These are phyloP conservation scores for Chlamydomonas asymmetrica DNA, from an alignment of 139 green algal species.

Conservation along the genomic window DNA sequence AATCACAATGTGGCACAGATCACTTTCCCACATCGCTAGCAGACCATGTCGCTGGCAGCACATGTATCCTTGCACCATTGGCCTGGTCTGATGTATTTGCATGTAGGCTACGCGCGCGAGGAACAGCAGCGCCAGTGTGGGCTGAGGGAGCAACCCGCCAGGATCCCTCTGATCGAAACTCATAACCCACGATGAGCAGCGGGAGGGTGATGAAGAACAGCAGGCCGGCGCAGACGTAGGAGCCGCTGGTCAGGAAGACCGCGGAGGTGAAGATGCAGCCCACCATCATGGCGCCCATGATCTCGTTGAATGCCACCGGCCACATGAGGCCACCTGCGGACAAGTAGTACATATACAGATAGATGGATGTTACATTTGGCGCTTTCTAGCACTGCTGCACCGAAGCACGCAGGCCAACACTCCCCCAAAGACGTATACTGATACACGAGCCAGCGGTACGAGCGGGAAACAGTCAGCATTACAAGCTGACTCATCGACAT, in stretches of 20 bases:
- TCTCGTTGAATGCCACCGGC: constrained; percentile 12
- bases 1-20: no score
- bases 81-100: not conserved
- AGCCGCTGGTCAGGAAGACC: constrained; percentile 3
- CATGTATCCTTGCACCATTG: no score
- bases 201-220: not conserved
- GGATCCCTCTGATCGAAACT: no score
- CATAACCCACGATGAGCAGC: constrained; percentile 4
- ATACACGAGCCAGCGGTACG: no score
- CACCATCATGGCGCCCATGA: constrained; percentile 7
- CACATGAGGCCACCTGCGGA: constrained; percentile 22
- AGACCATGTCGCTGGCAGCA: not conserved
- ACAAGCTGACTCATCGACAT: no score
- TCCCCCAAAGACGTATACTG: no score
- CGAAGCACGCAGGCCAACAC: no score
- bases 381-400: no score
- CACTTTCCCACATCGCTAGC: not conserved
- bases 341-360: no score
- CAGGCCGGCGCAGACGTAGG: not conserved
- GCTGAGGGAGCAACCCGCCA: not conserved
- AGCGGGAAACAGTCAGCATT: no score
- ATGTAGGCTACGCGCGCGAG: not conserved
- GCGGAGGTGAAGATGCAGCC: constrained; percentile 9
- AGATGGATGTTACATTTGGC: no score
- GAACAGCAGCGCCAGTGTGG: not conserved